Percentiles rank a stretch among this genome's conserved stretches.
These are phyloP conservation scores for Bretziella fagacearum DNA, from an alignment of 2,329 filamentous ascomycete species.

Conservation along the genomic window DNA sequence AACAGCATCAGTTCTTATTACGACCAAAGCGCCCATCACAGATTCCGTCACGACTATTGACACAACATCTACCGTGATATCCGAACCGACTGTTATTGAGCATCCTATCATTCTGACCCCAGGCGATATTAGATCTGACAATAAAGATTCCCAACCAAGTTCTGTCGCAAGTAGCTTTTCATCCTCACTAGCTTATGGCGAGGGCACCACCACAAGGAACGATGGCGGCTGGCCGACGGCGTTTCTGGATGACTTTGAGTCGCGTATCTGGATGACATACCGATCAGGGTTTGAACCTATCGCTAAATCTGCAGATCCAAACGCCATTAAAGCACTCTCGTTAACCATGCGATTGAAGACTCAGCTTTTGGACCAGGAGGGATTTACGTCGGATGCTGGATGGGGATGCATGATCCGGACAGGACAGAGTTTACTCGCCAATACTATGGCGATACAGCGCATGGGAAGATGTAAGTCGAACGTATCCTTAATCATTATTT, in stretches of 20 bases:
- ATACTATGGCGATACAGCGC: conserved; percentile 54
- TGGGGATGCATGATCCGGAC: conserved; percentile 99
- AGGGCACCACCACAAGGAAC: conserved; percentile 15
- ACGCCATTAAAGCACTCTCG: conserved; percentile 54
- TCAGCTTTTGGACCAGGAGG: conserved; percentile 58
- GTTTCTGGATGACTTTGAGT: conserved; percentile 87
- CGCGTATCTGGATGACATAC: conserved; percentile 91
- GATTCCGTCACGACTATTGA: conserved; percentile 3
- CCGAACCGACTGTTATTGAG: not conserved
- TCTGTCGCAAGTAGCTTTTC: conserved; percentile 35
- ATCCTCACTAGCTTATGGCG: conserved; percentile 33
- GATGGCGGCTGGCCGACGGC: conserved; percentile 59
- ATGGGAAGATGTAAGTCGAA: conserved; percentile 55
- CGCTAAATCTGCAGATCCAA: conserved; percentile 57
- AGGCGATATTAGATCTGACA: not conserved
- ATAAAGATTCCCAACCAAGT: conserved; percentile 17
- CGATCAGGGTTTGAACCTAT: conserved; percentile 74
- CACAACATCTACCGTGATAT: not conserved
- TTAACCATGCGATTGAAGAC: conserved; percentile 71
- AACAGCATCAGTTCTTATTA: not conserved
- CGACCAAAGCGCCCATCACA: not conserved
- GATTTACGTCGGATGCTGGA: conserved; percentile 83
- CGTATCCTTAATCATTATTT: not conserved
- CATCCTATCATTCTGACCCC: not conserved
- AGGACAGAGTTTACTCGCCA: conserved; percentile 82